Conservation (phyloP, 805 yeast species). For the Clavispora santaluciae region DNA sequence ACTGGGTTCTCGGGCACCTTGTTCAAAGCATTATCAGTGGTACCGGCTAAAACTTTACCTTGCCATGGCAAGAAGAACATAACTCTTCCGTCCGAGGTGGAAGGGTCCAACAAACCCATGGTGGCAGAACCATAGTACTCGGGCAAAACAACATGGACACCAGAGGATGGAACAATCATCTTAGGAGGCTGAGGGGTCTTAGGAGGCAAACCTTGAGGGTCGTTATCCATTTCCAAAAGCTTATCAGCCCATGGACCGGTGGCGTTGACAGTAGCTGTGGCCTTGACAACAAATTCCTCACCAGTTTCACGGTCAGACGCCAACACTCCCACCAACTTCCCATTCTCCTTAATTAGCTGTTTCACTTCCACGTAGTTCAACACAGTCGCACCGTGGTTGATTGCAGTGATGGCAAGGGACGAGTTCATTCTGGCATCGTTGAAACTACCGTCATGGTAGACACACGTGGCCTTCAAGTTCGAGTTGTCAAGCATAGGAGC, state of each 20-base stretch:
- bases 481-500: constrained; percentile 84
- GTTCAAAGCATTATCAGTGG: constrained; percentile 85
- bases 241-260: constrained; percentile 92
- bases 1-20: constrained; percentile 70
- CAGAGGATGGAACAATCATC: constrained; percentile 92
- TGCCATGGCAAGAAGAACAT: constrained; percentile 98
- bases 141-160: constrained; percentile 89
- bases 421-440: constrained; percentile 91
- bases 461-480: constrained; percentile 81
- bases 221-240: constrained; percentile 80
- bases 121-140: constrained; percentile 86
- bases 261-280: constrained; percentile 81
- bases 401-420: constrained; percentile 79
- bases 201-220: constrained; percentile 61
- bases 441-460: constrained; percentile 93
- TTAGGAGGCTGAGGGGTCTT: constrained; percentile 46
- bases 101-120: constrained; percentile 86
- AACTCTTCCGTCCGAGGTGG: constrained; percentile 92
- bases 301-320: constrained; percentile 72
- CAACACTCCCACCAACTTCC: constrained; percentile 67
- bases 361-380: constrained; percentile 82
- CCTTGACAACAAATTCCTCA: constrained; percentile 52
- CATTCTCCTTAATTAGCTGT: constrained; percentile 63
- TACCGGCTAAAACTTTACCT: constrained; percentile 93
- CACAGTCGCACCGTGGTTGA: constrained; percentile 83